Evolutionary conservation across 2,329 filamentous ascomycete species (phyloP).

Genomic region (Cercospora nicotianae): DNA sequence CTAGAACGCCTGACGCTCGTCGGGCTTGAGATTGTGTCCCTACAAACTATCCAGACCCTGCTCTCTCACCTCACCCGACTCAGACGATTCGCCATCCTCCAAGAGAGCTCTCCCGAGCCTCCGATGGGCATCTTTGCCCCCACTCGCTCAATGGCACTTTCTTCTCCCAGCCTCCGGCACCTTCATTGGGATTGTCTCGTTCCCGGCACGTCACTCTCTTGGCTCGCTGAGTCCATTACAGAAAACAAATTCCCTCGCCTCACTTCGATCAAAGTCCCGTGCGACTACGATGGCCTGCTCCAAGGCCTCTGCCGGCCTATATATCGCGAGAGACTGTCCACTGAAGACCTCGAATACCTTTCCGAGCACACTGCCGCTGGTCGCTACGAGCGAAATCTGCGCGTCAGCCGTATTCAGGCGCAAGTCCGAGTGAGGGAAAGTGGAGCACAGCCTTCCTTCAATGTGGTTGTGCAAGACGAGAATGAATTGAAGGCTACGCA

Average conservation of each 20-base stretch:
- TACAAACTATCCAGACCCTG: constrained; percentile 55
- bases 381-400: constrained; percentile 30
- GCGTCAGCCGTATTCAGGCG: constrained; percentile 60
- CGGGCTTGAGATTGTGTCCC: constrained; percentile 54
- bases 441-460: constrained; percentile 55
- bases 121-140: constrained; percentile 45
- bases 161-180: constrained; percentile 51
- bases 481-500: constrained; percentile 55
- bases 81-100: constrained; percentile 53
- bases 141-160: constrained; percentile 40
- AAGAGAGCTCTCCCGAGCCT: constrained; percentile 51
- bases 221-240: constrained; percentile 64
- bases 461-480: constrained; percentile 56
- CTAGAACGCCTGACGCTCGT: constrained; percentile 54
- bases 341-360: constrained; percentile 42
- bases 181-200: constrained; percentile 64
- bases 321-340: constrained; percentile 54
- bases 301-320: constrained; percentile 68
- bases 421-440: constrained; percentile 65
- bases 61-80: constrained; percentile 50
- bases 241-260: constrained; percentile 64
- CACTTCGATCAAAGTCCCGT: constrained; percentile 61
- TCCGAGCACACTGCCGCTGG: constrained; percentile 7
- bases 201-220: constrained; percentile 57
- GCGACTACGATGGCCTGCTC: constrained; percentile 68